These are phyloP conservation scores for Ganoderma leucocontextum DNA, from an alignment of 1,284 basidiomycete species.

Conservation along the genomic window DNA sequence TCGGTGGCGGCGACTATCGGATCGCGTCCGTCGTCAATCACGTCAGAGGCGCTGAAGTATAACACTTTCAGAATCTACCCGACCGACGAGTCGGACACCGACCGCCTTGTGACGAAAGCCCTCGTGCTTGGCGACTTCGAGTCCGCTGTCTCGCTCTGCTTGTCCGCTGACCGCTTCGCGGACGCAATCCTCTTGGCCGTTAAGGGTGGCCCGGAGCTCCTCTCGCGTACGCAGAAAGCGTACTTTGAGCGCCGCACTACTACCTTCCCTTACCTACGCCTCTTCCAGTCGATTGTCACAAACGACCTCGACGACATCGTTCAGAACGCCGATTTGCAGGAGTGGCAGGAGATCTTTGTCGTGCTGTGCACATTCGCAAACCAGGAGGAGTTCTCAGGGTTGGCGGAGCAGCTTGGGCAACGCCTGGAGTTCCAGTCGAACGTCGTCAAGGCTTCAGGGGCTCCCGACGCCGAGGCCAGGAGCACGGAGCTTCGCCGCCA, in stretches of 20 bases:
- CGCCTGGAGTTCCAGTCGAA: conserved; percentile 88
- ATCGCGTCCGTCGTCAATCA: conserved; percentile 85
- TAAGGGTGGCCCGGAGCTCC: conserved; percentile 89
- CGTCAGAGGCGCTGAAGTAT: conserved; percentile 76
- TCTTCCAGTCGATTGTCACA: conserved; percentile 95
- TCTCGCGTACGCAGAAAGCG: conserved; percentile 90
- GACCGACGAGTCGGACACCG: conserved; percentile 86
- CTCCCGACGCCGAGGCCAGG: conserved; percentile 50
- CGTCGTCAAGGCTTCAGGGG: conserved; percentile 59
- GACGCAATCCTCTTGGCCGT: conserved; percentile 96
- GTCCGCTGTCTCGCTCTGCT: conserved; percentile 91
- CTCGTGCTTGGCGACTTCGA: conserved; percentile 95
- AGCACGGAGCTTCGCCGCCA: conserved; percentile 81
- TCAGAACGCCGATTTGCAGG: conserved; percentile 92
- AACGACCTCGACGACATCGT: conserved; percentile 94
- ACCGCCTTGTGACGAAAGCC: conserved; percentile 91
- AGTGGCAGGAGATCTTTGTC: conserved; percentile 98
- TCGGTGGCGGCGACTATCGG: conserved; percentile 92
- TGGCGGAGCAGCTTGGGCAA: conserved; percentile 93
- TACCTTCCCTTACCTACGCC: conserved; percentile 86
- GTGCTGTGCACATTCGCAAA: conserved; percentile 95
- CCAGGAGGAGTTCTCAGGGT: conserved; percentile 83
- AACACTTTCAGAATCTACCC: conserved; percentile 95
- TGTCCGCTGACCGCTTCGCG: conserved; percentile 90
- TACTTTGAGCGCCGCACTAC: conserved; percentile 90